Evolutionary conservation across 129 eudicot genomes (phyloP), one percentile per base, ranked within the genome.

Genomic region (Mikania micrantha): DNA sequence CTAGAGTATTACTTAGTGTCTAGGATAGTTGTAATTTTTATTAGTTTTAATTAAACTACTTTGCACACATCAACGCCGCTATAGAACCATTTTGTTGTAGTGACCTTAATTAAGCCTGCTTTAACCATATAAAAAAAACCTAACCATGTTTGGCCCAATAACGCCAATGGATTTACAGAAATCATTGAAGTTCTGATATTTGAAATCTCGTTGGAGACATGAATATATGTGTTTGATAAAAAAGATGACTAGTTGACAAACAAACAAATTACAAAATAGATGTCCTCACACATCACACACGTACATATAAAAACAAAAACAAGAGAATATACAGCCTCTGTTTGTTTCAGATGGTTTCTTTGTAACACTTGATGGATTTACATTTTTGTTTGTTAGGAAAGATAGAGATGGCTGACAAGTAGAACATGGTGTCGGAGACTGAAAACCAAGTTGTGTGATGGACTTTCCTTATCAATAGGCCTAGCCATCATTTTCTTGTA

Each of bases 401-500:
- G 62, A 70, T 21, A 64, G 66, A 49, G 62, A 48, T 60, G 58
- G 80, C 77, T 74, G 84, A 80, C 80, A 79, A 68, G 44, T 22
- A 50, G 44, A 79, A 41, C 78, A 73, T 74, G 78, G 49, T 74
- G 83, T 79, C 72, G 72, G 77, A 64, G 65, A 63, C 74, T 39
- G 11, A 17, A 54, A 39, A 58, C 69, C 79, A 73, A 45, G 32
- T 59, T 73, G 79, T 60, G 45, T 71, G 69, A 71, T 58, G 67
- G 67, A 59, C 42, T 58, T 58, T 71, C 59, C 34, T 29, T 61
- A 61, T 47, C 72, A 67, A 19, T 32, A 12, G 16, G 25, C 71
- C 75, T 38, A 12, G 39, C 50, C 53, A 71, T 57, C 75, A 70
- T 27, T 57, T 40, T 70, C 66, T 56, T 48, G 59, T 15, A 66